Percentiles rank a stretch among this genome's conserved stretches.
Conservation (phyloP, 768 basidiomycete species). For the Hypsizygus marmoreus region DNA sequence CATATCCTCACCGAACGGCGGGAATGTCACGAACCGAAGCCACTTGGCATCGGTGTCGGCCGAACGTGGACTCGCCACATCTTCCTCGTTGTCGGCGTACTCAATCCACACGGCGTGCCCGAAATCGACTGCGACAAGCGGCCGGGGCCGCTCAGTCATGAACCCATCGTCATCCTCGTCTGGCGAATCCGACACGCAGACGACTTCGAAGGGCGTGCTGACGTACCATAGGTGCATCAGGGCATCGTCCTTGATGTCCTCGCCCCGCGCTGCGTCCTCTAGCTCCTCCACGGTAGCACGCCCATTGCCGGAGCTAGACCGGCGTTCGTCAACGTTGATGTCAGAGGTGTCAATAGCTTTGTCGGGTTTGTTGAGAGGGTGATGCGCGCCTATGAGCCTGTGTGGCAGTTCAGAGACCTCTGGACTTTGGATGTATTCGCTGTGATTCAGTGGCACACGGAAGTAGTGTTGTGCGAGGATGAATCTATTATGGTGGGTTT, state of each 20-base stretch:
- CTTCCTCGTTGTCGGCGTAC: constrained; percentile 41
- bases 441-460: constrained; percentile 55
- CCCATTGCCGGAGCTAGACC: too few species aligned
- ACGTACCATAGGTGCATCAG: constrained; percentile 75
- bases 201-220: constrained; percentile 69
- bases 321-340: too few species aligned
- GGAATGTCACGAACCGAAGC: constrained; percentile 72
- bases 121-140: constrained; percentile 83
- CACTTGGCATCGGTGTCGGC: constrained; percentile 45
- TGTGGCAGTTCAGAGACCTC: constrained; percentile 10
- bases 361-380: constrained; percentile 1
- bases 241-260: constrained; percentile 43
- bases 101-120: constrained; percentile 88
- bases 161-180: constrained; percentile 42
- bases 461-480: constrained; percentile 80
- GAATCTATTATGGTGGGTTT: constrained; percentile 59
- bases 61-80: constrained; percentile 13
- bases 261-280: constrained; percentile 16
- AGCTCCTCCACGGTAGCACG: constrained; percentile 17
- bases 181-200: constrained; percentile 57
- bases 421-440: constrained; percentile 25
- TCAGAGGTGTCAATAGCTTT: too few species aligned
- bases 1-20: constrained; percentile 46
- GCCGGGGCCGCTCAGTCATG: constrained; percentile 52
- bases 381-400: constrained; percentile 10